Percentiles rank a stretch among this genome's conserved stretches.
phyloP scores from a whole-genome alignment of 2,329 filamentous ascomycete species.

The Scorias spongiosa region DNA sequence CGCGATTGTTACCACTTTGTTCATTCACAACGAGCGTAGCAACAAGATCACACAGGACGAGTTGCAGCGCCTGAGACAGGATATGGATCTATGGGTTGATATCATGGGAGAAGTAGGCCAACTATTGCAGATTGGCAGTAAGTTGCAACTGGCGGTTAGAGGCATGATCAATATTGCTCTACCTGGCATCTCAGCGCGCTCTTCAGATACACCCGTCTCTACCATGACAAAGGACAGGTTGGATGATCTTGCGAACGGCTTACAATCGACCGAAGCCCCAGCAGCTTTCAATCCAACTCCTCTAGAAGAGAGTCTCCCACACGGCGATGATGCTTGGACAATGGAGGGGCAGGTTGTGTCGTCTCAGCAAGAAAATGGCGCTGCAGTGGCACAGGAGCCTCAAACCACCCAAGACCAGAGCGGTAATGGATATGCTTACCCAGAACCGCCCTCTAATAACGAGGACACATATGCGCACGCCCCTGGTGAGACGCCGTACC shows the following conservation, averaged over 20 bases:
- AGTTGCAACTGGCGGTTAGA: conserved; percentile 33
- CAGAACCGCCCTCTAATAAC: neutral
- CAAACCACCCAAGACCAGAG: neutral
- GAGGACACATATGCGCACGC: neutral
- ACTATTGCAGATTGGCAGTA: conserved; percentile 47
- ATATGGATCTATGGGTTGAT: conserved; percentile 56
- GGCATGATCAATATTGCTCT: conserved; percentile 35
- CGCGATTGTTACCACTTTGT: conserved; percentile 58
- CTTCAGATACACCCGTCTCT: conserved; percentile 24
- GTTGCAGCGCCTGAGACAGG: conserved; percentile 43
- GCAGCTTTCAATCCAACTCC: conserved; percentile 24
- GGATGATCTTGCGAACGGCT: neutral
- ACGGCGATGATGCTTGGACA: neutral
- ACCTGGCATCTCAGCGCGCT: conserved; percentile 30
- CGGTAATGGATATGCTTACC: conserved; percentile 2
- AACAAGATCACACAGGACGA: conserved; percentile 44
- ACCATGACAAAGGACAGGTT: neutral
- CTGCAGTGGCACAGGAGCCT: neutral
- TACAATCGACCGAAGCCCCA: conserved; percentile 11
- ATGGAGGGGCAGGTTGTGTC: conserved; percentile 1
- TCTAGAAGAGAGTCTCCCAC: conserved; percentile 1
- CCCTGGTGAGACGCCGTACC: neutral
- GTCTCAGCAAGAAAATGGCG: neutral
- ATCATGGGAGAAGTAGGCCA: conserved; percentile 52
- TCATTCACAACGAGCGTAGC: conserved; percentile 52